Base-by-base conservation (phyloP, 306 rosid genomes). In the Neltuma alba region DNA sequence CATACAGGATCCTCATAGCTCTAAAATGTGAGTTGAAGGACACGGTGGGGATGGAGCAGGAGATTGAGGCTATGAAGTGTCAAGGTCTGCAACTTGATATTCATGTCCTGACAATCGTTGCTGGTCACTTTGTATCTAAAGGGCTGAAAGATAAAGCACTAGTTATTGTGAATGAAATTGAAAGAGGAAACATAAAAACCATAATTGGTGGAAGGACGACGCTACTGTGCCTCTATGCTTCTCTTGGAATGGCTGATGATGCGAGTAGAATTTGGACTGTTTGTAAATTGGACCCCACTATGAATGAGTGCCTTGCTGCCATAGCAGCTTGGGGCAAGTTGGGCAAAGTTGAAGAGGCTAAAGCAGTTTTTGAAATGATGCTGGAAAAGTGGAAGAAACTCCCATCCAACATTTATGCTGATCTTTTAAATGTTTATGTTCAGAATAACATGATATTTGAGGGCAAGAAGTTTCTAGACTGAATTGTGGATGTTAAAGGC, bases 141-240 rank as follows among this genome's bases (percentile, higher is more conserved):
- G 83, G 83, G 18, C 6, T 80, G 45, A 74, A 64, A 74, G 75
- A 80, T n/a, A 80, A 80, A 74, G 79, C 79, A 30, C 27, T 34
- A 37, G 9, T 55, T 74, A 23, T 80, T 34, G 0, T 80, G 25
- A 74, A 52, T 27, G 50, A 65, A 40, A 80, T 80, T 37, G 83
- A 65, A 38, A 74, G 54, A 38, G 67, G 47, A 63, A 31, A 80
- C 5, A 3, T 72, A 5, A 10, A 37, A 31, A 30, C 38, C 33
- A 36, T 15, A 28, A 12, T 3, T 64, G 60, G 50, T 33, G 69
- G 36, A 0, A 73, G 10, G 12, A 27, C 58, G 6, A 58, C 34
- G 2, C 4, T 74, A 48, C 75, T 80, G 38, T 13, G 61, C 23
- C 83, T 74, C 38, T 64, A 74, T 74, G 79, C 79, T 52, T 73